Evolutionary conservation across 1,284 basidiomycete genomes (phyloP).

Genomic region (Macrocystidia cucumis): DNA sequence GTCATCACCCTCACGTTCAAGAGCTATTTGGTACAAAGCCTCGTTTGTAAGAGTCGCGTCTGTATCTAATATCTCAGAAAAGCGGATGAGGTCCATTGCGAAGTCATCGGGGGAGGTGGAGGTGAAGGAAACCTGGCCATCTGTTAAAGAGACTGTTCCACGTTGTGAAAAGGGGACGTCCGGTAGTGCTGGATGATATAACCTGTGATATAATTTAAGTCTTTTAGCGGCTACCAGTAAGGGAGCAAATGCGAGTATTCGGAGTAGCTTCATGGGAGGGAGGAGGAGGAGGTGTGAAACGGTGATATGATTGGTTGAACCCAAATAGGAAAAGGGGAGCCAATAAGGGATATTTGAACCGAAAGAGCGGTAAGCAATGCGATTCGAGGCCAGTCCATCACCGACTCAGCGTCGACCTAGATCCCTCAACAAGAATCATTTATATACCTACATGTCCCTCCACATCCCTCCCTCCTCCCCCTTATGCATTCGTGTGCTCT

Average conservation of each 20-base stretch:
- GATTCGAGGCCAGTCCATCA: too few species aligned
- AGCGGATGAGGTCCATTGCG: conserved; percentile 32
- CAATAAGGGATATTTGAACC: conserved; percentile 3
- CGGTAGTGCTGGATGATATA: conserved; percentile 25
- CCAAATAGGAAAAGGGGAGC: not conserved
- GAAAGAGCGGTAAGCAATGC: too few species aligned
- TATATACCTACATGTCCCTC: too few species aligned
- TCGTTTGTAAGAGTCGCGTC: conserved; percentile 22
- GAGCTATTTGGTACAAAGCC: conserved; percentile 67
- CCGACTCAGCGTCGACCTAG: too few species aligned
- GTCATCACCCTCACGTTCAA: conserved; percentile 45
- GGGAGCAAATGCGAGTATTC: conserved; percentile 12
- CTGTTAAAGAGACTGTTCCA: conserved; percentile 18
- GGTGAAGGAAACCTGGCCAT: conserved; percentile 20
- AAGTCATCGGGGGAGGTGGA: conserved; percentile 35
- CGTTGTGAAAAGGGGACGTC: conserved; percentile 24
- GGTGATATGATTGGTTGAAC: conserved; percentile 4
- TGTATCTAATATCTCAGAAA: conserved; percentile 29
- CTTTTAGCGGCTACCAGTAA: conserved; percentile 15
- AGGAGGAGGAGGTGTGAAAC: conserved; percentile 1
- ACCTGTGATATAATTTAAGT: conserved; percentile 23
- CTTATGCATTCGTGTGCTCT: too few species aligned
- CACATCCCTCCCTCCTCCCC: conserved; percentile 5
- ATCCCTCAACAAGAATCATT: too few species aligned
- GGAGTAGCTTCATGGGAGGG: conserved; percentile 8